Evolutionary conservation across 805 yeast genomes (phyloP).

Genomic region (Candida quercuum): DNA sequence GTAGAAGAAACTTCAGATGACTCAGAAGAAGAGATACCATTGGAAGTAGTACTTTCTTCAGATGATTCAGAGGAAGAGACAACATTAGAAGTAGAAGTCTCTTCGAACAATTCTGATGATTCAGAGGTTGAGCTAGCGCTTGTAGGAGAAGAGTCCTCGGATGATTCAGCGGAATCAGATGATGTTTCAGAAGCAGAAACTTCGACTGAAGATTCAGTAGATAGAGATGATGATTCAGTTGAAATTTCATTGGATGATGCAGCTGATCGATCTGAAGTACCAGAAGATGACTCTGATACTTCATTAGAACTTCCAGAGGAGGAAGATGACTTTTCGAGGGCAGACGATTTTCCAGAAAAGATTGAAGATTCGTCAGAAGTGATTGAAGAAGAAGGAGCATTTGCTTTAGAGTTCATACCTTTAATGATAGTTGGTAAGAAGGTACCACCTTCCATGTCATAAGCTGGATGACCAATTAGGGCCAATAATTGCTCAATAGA

Average conservation of each 20-base stretch:
- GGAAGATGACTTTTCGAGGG: too few relatives aligned
- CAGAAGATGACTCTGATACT: too few relatives aligned
- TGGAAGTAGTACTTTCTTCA: not conserved
- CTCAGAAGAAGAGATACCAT: not conserved
- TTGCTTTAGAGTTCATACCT: constrained; percentile 1
- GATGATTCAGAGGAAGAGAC: not conserved
- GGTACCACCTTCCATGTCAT: constrained; percentile 1
- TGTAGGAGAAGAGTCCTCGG: not conserved
- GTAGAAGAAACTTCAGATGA: not conserved
- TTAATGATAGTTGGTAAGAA: constrained; percentile 2
- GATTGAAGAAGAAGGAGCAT: too few relatives aligned
- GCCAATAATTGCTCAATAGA: not conserved
- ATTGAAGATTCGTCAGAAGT: too few relatives aligned
- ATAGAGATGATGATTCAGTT: not conserved
- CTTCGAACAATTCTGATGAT: not conserved
- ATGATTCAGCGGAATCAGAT: not conserved
- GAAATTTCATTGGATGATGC: not conserved
- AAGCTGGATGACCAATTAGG: not conserved
- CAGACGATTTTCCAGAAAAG: too few relatives aligned
- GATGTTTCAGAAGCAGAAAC: not conserved
- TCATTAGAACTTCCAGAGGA: too few relatives aligned
- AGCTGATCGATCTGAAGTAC: too few relatives aligned
- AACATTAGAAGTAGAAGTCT: not conserved
- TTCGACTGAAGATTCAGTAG: not conserved
- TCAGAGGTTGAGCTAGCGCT: not conserved